Evolutionary conservation across 2,329 filamentous ascomycete genomes (phyloP).

Genomic region (Rasamsonia emersonii): DNA sequence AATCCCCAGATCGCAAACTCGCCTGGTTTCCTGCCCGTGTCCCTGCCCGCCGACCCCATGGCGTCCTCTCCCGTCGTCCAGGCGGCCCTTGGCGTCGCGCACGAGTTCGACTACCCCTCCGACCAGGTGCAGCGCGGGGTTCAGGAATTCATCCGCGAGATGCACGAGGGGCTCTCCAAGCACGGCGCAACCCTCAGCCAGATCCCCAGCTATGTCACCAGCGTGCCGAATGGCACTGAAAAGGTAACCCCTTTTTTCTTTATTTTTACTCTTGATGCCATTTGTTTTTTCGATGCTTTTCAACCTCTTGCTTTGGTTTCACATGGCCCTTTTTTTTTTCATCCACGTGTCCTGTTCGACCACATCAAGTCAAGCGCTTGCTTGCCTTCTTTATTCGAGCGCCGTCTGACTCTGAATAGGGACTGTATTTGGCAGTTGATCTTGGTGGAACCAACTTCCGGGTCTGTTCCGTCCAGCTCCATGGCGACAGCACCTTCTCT

Average conservation of each 20-base stretch:
- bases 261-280: not conserved
- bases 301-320: constrained; percentile 2
- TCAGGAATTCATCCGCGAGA: constrained; percentile 75
- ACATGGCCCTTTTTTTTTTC: not conserved
- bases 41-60: constrained; percentile 1
- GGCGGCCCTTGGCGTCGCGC: constrained; percentile 71
- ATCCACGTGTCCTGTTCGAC: constrained; percentile 1
- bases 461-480: constrained; percentile 88
- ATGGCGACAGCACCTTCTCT: constrained; percentile 91
- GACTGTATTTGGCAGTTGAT: constrained; percentile 91
- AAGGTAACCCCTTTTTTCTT: constrained; percentile 52
- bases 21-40: constrained; percentile 1
- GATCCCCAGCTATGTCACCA: constrained; percentile 95
- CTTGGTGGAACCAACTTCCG: constrained; percentile 98
- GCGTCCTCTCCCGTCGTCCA: constrained; percentile 40
- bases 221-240: constrained; percentile 92
- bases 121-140: constrained; percentile 72
- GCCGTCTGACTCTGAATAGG: constrained; percentile 44
- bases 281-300: constrained; percentile 1
- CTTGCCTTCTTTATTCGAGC: constrained; percentile 6
- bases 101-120: constrained; percentile 76
- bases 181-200: constrained; percentile 80
- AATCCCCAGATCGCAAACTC: too few relatives aligned
- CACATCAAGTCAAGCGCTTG: not conserved
- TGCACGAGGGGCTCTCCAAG: constrained; percentile 73